Base-by-base conservation (phyloP, 208 protist genomes). In the Trypanosoma vivax region DNA sequence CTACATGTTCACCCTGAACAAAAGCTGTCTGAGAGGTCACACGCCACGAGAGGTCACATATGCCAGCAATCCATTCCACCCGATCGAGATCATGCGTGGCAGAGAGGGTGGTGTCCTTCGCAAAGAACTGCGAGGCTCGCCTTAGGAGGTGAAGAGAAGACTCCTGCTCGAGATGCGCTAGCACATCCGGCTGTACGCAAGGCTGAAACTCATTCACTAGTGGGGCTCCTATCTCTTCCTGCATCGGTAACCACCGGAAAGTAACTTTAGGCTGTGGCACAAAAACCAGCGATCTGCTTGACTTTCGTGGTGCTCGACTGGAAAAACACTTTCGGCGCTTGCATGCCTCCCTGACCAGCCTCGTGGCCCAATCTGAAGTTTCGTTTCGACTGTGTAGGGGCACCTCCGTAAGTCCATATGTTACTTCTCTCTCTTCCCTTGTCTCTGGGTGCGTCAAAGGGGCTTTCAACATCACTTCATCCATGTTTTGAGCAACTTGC, bases 21-120 rank as follows among this genome's bases (percentile, higher is more conserved):
- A 70, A 25, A 27, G 24, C 25, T 5, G 47, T 28, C 37, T 55
- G 52, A 19, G 62, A 60, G 11, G 61, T 30, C 14, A 69, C 23
- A 16, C 39, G 51, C 62, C 62, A 69, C 4, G 62, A 52, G 11
- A 69, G 25, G 33, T 69, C 62, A 24, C 62, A 69, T 46, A 69
- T 47, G 4, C 48, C 29, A 24, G 48, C 62, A 45, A 69, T 53
- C 53, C 51, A 69, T 25, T 52, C 28, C 1, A 39, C 23, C 14
- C 13, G 25, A 37, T 61, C 30, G 5, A 59, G 45, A 10, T 0
- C 27, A 13, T 1, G 23, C n/a, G 25, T 19, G 7, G 40, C 50
- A 27, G 25, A 18, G 33, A 57, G 39, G 1, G 27, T n/a, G 2
- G 37, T 37, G 18, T 51, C 50, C n/a, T 43, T 45, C 27, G 30